A percentile compares a stretch with the other conserved stretches of the same genome.
Conservation (phyloP, 2,329 filamentous ascomycete species). For the Aureobasidium sp. region DNA sequence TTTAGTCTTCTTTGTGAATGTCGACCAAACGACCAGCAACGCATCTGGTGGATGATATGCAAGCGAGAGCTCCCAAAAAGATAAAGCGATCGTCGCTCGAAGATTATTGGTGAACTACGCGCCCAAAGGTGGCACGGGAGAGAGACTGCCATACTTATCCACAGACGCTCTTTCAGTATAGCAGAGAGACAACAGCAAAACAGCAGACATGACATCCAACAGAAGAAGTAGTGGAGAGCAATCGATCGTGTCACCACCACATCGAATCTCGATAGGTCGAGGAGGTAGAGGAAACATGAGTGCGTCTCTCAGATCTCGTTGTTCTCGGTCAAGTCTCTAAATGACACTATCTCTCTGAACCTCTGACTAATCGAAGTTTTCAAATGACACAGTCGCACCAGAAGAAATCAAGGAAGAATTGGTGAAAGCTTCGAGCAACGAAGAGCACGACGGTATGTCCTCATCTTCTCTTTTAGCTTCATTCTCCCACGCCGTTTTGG, state of each 20-base stretch:
- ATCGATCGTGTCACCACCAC: not conserved
- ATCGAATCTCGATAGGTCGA: not conserved
- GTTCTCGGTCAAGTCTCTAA: not conserved
- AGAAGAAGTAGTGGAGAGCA: not conserved
- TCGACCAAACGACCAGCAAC: too few species aligned
- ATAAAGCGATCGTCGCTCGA: too few species aligned
- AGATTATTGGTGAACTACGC: too few species aligned
- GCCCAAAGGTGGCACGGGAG: not conserved
- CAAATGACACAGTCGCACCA: not conserved
- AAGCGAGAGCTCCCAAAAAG: too few species aligned
- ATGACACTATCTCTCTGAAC: too few species aligned
- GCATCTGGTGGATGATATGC: too few species aligned
- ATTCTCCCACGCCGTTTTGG: too few species aligned
- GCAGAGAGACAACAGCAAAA: not conserved
- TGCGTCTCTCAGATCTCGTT: not conserved
- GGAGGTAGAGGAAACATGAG: conserved; percentile 4
- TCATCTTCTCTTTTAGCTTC: not conserved
- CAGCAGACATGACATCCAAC: not conserved
- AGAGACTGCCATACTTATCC: not conserved
- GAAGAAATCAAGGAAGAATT: conserved; percentile 10
- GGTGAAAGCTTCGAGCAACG: not conserved
- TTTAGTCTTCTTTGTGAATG: too few species aligned
- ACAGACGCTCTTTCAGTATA: not conserved
- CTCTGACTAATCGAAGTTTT: not conserved
- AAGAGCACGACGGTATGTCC: not conserved